phyloP scores from a whole-genome alignment of 192 early-diverging fungal genomes.

The Fimicolochytrium jonesii region DNA sequence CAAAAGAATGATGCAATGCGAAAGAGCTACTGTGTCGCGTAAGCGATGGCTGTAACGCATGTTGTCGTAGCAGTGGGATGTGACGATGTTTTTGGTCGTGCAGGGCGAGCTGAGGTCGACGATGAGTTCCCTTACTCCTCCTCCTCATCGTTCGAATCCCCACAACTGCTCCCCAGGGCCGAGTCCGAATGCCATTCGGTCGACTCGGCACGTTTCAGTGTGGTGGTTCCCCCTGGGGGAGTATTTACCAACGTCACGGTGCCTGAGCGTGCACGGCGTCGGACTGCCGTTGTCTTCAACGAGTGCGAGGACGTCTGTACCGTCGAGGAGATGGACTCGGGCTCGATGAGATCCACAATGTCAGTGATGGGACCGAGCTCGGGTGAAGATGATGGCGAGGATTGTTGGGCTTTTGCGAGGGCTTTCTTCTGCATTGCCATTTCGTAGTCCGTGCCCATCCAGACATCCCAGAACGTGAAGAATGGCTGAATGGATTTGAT shows the following conservation, averaged over 20 bases:
- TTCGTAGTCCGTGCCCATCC: conserved; percentile 62
- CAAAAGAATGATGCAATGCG: no score
- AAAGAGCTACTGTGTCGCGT: no score
- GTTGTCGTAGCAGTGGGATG: no score
- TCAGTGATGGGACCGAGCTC: not conserved
- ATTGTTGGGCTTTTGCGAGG: not conserved
- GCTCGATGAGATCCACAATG: not conserved
- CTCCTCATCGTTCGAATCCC: conserved; percentile 6
- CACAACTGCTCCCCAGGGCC: conserved; percentile 15
- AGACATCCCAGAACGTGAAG: conserved; percentile 74
- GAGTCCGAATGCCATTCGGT: conserved; percentile 10
- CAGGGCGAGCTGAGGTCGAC: no score
- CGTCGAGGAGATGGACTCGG: no score
- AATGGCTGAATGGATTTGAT: no score
- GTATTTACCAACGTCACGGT: not conserved
- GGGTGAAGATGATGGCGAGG: not conserved
- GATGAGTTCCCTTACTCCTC: no score
- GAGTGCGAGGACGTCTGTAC: not conserved
- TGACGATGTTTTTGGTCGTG: no score
- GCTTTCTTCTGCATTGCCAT: conserved; percentile 31
- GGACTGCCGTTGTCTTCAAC: not conserved
- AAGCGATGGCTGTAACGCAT: no score
- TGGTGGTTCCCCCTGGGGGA: no score
- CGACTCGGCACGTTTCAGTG: no score
- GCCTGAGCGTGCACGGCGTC: not conserved